phyloP scores from a whole-genome alignment of 2,329 filamentous ascomycete genomes.

The Leptographium wingfieldii region DNA sequence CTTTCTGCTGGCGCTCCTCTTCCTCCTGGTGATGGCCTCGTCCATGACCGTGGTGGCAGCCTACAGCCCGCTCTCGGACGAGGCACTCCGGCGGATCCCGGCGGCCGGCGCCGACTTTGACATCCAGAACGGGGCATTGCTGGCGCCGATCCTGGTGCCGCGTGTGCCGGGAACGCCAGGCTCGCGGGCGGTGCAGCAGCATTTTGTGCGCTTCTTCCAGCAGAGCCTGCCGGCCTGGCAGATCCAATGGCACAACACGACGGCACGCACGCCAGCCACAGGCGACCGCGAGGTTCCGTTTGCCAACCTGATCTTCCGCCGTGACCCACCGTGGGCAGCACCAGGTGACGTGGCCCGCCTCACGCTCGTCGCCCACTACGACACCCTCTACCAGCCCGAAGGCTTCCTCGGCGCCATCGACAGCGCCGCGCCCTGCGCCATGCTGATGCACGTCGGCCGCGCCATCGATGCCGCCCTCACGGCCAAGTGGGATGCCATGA shows the following conservation, averaged over 20 bases:
- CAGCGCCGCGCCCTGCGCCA: constrained; percentile 86
- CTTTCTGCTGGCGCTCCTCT: not conserved
- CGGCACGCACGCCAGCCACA: constrained; percentile 65
- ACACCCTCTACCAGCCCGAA: constrained; percentile 64
- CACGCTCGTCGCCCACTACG: constrained; percentile 88
- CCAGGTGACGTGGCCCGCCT: constrained; percentile 66
- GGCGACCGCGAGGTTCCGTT: constrained; percentile 65
- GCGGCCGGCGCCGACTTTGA: constrained; percentile 66
- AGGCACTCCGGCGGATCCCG: constrained; percentile 58
- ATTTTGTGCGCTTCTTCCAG: constrained; percentile 75
- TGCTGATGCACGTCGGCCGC: constrained; percentile 76
- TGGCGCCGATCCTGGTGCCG: constrained; percentile 76
- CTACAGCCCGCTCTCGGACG: constrained; percentile 54
- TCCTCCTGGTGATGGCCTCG: constrained; percentile 10
- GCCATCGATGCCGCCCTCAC: constrained; percentile 70
- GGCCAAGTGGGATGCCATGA: constrained; percentile 67
- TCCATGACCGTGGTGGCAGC: constrained; percentile 18
- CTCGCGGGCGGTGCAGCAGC: constrained; percentile 57
- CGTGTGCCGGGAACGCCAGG: constrained; percentile 81
- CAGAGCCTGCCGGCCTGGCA: constrained; percentile 65
- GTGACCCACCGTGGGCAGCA: constrained; percentile 74
- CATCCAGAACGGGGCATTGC: constrained; percentile 59
- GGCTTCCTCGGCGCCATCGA: constrained; percentile 93
- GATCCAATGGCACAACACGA: constrained; percentile 81
- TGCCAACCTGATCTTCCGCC: constrained; percentile 70